Percentiles rank a stretch among this genome's conserved stretches.
Conservation (phyloP, 2,329 filamentous ascomycete genomes). For the Aspergillus quadricinctus region DNA sequence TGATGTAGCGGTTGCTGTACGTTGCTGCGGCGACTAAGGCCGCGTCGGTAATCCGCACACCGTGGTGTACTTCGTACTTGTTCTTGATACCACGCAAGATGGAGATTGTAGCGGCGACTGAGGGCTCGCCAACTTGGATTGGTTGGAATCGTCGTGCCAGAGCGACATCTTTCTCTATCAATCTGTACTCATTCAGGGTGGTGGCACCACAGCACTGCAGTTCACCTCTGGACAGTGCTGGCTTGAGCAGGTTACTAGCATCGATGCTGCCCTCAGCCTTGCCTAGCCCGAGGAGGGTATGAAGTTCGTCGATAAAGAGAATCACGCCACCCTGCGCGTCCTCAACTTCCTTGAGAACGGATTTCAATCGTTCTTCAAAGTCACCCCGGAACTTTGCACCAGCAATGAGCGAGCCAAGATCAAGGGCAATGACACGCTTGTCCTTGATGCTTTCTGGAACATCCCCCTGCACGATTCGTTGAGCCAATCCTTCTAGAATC, state of each 20-base stretch:
- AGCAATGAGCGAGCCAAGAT: constrained; percentile 88
- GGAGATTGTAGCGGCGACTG: constrained; percentile 87
- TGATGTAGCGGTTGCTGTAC: constrained; percentile 93
- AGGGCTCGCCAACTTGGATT: constrained; percentile 87
- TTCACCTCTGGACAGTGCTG: constrained; percentile 85
- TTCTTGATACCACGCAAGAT: constrained; percentile 96
- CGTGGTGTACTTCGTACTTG: constrained; percentile 95
- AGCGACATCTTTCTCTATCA: constrained; percentile 94
- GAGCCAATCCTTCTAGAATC: constrained; percentile 82
- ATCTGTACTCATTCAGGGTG: constrained; percentile 84
- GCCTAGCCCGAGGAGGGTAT: constrained; percentile 84
- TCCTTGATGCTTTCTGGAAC: constrained; percentile 95
- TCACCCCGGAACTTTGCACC: constrained; percentile 94
- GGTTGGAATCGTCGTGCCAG: constrained; percentile 90
- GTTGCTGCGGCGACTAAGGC: constrained; percentile 88
- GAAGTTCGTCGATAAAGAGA: constrained; percentile 90
- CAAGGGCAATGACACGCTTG: constrained; percentile 81
- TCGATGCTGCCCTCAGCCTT: constrained; percentile 97
- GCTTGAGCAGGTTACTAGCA: constrained; percentile 90
- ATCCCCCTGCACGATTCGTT: constrained; percentile 85
- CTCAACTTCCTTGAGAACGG: constrained; percentile 85
- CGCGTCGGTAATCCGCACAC: constrained; percentile 88
- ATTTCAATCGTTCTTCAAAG: constrained; percentile 90
- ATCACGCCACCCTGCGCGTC: constrained; percentile 86
- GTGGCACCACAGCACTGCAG: constrained; percentile 95